These are phyloP conservation scores for Tricholoma hemisulphureum DNA, from an alignment of 768 basidiomycete genomes.

Conservation along the genomic window DNA sequence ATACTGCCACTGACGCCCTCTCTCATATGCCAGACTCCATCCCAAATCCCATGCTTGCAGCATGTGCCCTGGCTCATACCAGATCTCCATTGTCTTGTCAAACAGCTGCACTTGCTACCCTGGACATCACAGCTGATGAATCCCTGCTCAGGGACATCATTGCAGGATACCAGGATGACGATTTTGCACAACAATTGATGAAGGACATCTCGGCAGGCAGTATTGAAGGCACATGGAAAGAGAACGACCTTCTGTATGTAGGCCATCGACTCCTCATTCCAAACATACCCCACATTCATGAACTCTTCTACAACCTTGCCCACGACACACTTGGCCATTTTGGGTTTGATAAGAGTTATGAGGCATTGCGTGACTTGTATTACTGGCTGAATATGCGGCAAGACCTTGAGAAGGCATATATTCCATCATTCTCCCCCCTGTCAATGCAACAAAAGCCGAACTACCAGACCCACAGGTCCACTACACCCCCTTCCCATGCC, in stretches of 20 bases:
- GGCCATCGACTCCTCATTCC: not conserved
- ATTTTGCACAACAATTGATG: not conserved
- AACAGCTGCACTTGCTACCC: not conserved
- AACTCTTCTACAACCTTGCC: not conserved
- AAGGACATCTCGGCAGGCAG: not conserved
- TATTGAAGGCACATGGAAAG: not conserved
- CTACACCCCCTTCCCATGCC: no score
- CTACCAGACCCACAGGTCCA: no score
- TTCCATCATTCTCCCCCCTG: no score
- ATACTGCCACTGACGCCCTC: slow-evolving; percentile 31
- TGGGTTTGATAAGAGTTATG: no score
- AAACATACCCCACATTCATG: not conserved
- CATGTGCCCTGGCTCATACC: slow-evolving; percentile 4
- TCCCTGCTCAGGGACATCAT: not conserved
- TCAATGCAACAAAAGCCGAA: no score
- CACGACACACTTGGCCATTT: no score
- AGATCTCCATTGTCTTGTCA: not conserved
- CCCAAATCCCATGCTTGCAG: not conserved
- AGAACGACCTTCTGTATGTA: not conserved
- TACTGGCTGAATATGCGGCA: no score
- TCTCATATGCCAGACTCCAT: slow-evolving; percentile 20
- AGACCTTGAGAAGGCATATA: no score
- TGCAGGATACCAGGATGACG: not conserved
- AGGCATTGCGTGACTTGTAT: no score
- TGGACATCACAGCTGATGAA: not conserved